Percentiles rank a stretch among this genome's conserved stretches.
phyloP scores from a whole-genome alignment of 306 rosid species.

The Mimosa bimucronata region DNA sequence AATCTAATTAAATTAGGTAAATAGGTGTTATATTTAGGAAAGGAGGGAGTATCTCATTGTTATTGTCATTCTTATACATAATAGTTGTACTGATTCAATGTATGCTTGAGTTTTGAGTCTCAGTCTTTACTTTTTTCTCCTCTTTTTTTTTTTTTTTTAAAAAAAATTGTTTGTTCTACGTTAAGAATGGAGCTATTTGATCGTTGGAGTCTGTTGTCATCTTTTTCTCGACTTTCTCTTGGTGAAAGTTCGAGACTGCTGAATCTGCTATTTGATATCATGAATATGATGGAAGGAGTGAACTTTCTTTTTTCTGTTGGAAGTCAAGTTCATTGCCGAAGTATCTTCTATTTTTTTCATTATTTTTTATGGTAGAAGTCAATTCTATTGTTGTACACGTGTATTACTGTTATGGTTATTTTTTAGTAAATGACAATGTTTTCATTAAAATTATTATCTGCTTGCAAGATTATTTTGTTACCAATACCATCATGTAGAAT shows the following conservation, averaged over 20 bases:
- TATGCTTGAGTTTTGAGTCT: slow-evolving; percentile 6
- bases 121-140: not conserved
- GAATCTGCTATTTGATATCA: slow-evolving; percentile 14
- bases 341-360: not conserved
- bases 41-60: not conserved
- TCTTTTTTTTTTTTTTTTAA: not conserved
- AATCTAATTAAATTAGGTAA: no score
- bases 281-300: not conserved
- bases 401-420: not conserved
- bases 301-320: not conserved
- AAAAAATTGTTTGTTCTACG: not conserved
- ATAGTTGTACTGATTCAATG: not conserved
- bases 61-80: not conserved
- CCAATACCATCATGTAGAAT: not conserved
- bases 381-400: not conserved
- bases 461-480: not conserved
- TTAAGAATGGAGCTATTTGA: not conserved
- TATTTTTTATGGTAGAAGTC: not conserved
- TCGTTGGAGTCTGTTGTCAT: not conserved
- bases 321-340: slow-evolving; percentile 16
- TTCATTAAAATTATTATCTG: not conserved
- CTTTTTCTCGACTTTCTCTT: slow-evolving; percentile 10
- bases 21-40: no score
- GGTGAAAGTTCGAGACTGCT: slow-evolving; percentile 10
- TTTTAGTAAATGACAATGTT: not conserved